Evolutionary conservation across 305 asterid genomes (phyloP), one percentile per base, ranked within the genome.

Genomic region (Solanum aculeatissimum): DNA sequence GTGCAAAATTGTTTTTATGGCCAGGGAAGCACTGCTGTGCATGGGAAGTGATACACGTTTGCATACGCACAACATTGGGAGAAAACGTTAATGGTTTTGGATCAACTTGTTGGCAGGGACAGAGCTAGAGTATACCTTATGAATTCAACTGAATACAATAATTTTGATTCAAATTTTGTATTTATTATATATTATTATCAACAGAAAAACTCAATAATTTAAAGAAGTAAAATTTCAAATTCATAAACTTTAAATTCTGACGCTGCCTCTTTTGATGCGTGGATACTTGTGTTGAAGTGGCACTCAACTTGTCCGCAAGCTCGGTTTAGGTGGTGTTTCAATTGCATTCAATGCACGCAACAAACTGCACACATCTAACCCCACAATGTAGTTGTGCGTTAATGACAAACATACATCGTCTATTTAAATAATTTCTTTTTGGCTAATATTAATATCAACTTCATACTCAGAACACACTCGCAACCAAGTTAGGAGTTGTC

Each of bases 361-460:
- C 92, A 80, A 89, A 85, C 90, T 58, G 60, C 88, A 57, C 84
- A 87, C 92, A 93, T 87, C 90, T 82, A 84, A 83, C 87, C 91
- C 89, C 89, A 86, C 51, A 71, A 49, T 77, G 45, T 27, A 77
- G 82, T 77, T 77, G 82, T 18, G 75, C 71, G 84, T 83, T 83
- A 84, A 80, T 75, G 19, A 49, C 63, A 58, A 65, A 29, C 62
- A 81, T 68, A 83, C 78, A 66, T 9, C 55, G 21, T 29, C 21
- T 19, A 14, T 11, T 42, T 16, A 16, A 2, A 2, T 27, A 65
- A 15, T 6, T 27, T 65, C 9, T 3, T 65, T n/a, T n/a, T n/a
- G n/a, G n/a, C n/a, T n/a, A n/a, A n/a, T n/a, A n/a, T n/a, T n/a
- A n/a, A n/a, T n/a, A n/a, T n/a, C n/a, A n/a, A n/a, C n/a, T n/a